Evolutionary conservation across 1,139 yeast species (phyloP).

Genomic region (Pichia sp.): DNA sequence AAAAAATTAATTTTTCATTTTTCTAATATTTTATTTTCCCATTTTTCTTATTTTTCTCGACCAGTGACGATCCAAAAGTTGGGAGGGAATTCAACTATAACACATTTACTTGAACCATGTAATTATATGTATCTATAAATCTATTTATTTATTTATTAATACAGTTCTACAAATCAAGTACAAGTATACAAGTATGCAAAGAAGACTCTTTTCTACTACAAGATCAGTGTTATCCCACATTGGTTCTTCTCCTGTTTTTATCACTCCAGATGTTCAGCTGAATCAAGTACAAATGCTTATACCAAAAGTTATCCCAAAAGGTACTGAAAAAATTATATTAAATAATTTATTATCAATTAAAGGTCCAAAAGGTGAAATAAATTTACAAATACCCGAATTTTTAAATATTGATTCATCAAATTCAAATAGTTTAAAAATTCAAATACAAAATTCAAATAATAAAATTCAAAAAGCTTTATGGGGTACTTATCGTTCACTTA

Average conservation of each 20-base stretch:
- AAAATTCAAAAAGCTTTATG: constrained; percentile 81
- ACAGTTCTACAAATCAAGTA: too few species aligned
- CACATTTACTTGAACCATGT: too few species aligned
- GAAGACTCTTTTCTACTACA: constrained; percentile 32
- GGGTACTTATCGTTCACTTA: constrained; percentile 85
- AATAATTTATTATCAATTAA: constrained; percentile 57
- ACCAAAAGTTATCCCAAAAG: constrained; percentile 60
- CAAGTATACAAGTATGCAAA: constrained; percentile 4
- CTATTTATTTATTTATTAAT: too few species aligned
- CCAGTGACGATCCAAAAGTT: too few species aligned
- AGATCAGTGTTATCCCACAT: constrained; percentile 40
- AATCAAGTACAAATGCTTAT: constrained; percentile 31
- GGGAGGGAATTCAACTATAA: too few species aligned
- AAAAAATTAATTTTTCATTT: background rate
- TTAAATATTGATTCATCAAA: constrained; percentile 31
- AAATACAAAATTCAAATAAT: constrained; percentile 50
- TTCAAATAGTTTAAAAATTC: constrained; percentile 37
- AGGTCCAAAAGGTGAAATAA: constrained; percentile 76
- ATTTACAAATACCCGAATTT: constrained; percentile 67
- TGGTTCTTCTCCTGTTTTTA: constrained; percentile 53
- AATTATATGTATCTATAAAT: too few species aligned
- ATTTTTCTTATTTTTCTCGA: background rate
- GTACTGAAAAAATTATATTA: constrained; percentile 52
- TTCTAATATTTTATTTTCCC: background rate
- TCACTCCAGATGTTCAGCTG: constrained; percentile 48